Evolutionary conservation across 352 stramenopile species (phyloP).

Genomic region (Globisporangium takayamanum): DNA sequence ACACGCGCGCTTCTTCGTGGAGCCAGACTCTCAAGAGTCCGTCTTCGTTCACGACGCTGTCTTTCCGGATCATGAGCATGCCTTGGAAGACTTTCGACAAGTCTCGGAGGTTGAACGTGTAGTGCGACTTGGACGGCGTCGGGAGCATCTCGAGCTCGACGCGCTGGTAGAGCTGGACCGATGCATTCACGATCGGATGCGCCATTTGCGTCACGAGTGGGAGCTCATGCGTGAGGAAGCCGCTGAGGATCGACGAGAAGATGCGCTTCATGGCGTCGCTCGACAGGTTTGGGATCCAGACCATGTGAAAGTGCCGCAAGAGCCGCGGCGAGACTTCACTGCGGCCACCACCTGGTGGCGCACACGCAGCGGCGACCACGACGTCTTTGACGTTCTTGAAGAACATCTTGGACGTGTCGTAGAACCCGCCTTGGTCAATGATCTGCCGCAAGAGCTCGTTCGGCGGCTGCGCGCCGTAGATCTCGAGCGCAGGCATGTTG

Average conservation of each 20-base stretch:
- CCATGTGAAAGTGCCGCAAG: constrained; percentile 88
- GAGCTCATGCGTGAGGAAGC: constrained; percentile 72
- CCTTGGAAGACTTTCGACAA: constrained; percentile 92
- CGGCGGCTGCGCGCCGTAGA: constrained; percentile 89
- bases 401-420: constrained; percentile 92
- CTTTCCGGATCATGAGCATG: constrained; percentile 88
- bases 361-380: constrained; percentile 77
- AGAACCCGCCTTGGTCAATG: constrained; percentile 87
- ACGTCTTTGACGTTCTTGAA: constrained; percentile 90
- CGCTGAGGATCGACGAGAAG: constrained; percentile 86
- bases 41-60: constrained; percentile 62
- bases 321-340: constrained; percentile 85
- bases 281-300: constrained; percentile 88
- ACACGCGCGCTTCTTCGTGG: constrained; percentile 90
- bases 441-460: constrained; percentile 90
- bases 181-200: constrained; percentile 78
- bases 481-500: constrained; percentile 91
- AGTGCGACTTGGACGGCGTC: constrained; percentile 89
- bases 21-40: constrained; percentile 85
- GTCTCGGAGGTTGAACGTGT: constrained; percentile 93
- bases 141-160: constrained; percentile 88
- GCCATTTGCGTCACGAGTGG: constrained; percentile 71
- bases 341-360: constrained; percentile 79
- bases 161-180: constrained; percentile 82
- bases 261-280: constrained; percentile 83